A percentile compares a stretch with the other conserved stretches of the same genome.
These are phyloP conservation scores for Yamadazyma sp. DNA, from an alignment of 805 yeast species.

Conservation along the genomic window DNA sequence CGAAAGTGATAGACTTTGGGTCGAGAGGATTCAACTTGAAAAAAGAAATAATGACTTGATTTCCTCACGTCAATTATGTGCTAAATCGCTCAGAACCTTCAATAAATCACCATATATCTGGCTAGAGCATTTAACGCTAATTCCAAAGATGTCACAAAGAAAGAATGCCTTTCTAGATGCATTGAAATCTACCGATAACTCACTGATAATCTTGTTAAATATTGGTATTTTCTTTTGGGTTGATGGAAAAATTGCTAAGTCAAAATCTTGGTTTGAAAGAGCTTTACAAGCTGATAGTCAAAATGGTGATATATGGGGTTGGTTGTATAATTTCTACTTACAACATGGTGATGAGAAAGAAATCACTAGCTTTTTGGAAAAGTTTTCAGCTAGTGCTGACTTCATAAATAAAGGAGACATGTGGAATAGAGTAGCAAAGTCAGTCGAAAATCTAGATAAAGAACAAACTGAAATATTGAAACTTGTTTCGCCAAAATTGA, in stretches of 20 bases:
- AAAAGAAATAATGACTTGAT: slow-evolving; percentile 40
- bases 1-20: slow-evolving; percentile 51
- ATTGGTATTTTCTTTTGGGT: slow-evolving; percentile 69
- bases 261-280: slow-evolving; percentile 71
- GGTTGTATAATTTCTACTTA: slow-evolving; percentile 48
- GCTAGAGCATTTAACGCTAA: slow-evolving; percentile 53
- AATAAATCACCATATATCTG: slow-evolving; percentile 64
- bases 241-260: slow-evolving; percentile 60
- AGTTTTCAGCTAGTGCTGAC: slow-evolving; percentile 31
- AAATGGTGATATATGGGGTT: slow-evolving; percentile 79
- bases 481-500: slow-evolving; percentile 17
- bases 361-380: slow-evolving; percentile 27
- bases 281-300: slow-evolving; percentile 53
- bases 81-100: slow-evolving; percentile 55
- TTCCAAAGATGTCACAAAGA: slow-evolving; percentile 48
- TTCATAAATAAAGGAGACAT: slow-evolving; percentile 60
- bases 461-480: slow-evolving; percentile 39
- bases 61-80: slow-evolving; percentile 53
- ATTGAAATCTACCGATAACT: slow-evolving; percentile 59
- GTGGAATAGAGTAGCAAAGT: slow-evolving; percentile 56
- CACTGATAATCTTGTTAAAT: slow-evolving; percentile 53
- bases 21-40: slow-evolving; percentile 60
- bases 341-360: slow-evolving; percentile 41
- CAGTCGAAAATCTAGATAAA: slow-evolving; percentile 43
- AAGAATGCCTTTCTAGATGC: slow-evolving; percentile 68